phyloP scores from a whole-genome alignment of 129 eudicot genomes.

The Lonicera japonica region DNA sequence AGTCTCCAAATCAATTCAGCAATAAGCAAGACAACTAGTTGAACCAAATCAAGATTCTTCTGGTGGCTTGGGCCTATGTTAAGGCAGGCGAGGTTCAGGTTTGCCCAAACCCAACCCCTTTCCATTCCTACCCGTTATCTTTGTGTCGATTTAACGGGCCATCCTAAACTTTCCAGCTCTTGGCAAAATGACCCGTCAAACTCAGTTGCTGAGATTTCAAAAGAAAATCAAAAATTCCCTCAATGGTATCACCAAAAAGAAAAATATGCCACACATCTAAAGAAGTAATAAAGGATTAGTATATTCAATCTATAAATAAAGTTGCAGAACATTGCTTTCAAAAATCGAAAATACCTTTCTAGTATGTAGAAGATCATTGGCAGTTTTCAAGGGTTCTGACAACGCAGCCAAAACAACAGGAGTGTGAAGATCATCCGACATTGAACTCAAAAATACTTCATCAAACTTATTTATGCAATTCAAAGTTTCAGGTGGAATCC shows the following conservation, averaged over 20 bases:
- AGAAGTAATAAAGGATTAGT: not conserved
- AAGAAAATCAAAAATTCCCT: too few relatives aligned
- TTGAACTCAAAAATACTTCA: slow-evolving; percentile 51
- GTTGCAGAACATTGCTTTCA: not conserved
- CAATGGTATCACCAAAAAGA: not conserved
- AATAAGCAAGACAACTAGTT: too few relatives aligned
- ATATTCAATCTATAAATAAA: not conserved
- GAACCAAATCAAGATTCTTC: too few relatives aligned
- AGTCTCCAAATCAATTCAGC: too few relatives aligned
- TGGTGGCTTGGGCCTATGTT: too few relatives aligned
- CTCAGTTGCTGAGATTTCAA: too few relatives aligned
- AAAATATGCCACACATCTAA: not conserved
- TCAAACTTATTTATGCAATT: slow-evolving; percentile 51
- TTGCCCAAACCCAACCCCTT: too few relatives aligned
- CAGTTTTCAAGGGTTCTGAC: slow-evolving; percentile 81
- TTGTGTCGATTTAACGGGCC: too few relatives aligned
- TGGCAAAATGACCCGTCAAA: too few relatives aligned
- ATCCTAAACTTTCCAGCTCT: too few relatives aligned
- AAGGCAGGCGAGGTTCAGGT: too few relatives aligned
- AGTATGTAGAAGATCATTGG: slow-evolving; percentile 90
- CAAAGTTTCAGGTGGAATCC: slow-evolving; percentile 42
- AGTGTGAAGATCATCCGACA: slow-evolving; percentile 94
- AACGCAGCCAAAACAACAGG: slow-evolving; percentile 76
- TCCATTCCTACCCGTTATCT: too few relatives aligned
- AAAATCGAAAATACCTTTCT: slow-evolving; percentile 56